phyloP scores from a whole-genome alignment of 176 grass and related monocot genomes.

The Carex cristatella region DNA sequence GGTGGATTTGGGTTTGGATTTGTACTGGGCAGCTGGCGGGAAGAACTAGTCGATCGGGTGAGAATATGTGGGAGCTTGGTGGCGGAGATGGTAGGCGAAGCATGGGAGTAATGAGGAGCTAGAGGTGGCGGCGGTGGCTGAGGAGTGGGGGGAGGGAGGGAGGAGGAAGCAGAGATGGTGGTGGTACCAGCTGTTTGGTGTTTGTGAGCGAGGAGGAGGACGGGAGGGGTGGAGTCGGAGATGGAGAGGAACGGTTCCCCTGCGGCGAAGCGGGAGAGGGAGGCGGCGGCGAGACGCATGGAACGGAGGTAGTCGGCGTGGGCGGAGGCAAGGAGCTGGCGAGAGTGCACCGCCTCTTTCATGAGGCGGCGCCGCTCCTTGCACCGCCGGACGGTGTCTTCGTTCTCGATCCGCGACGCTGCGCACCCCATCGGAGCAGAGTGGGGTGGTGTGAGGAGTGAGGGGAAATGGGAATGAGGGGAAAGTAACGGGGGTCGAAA shows the following conservation, averaged over 20 bases:
- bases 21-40: conserved; percentile 17
- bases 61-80: conserved; percentile 64
- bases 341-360: conserved; percentile 68
- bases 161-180: not conserved
- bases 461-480: not conserved
- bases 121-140: conserved; percentile 22
- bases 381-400: conserved; percentile 96
- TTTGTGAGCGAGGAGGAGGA: conserved; percentile 48
- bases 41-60: conserved; percentile 44
- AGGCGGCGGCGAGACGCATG: conserved; percentile 61
- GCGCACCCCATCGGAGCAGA: conserved; percentile 63
- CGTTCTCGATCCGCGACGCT: conserved; percentile 86
- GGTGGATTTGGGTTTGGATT: not conserved
- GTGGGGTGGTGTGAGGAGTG: not conserved
- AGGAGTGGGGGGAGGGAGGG: conserved; percentile 17
- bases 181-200: conserved; percentile 15
- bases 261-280: conserved; percentile 69
- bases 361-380: conserved; percentile 92
- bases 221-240: conserved; percentile 69
- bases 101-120: conserved; percentile 14
- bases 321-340: conserved; percentile 79
- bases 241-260: conserved; percentile 77
- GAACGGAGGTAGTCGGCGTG: conserved; percentile 92
- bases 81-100: conserved; percentile 14
- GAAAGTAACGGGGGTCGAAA: not conserved